phyloP scores from a whole-genome alignment of 148 eudicot genomes.

The Vaccinium vitisidaea region DNA sequence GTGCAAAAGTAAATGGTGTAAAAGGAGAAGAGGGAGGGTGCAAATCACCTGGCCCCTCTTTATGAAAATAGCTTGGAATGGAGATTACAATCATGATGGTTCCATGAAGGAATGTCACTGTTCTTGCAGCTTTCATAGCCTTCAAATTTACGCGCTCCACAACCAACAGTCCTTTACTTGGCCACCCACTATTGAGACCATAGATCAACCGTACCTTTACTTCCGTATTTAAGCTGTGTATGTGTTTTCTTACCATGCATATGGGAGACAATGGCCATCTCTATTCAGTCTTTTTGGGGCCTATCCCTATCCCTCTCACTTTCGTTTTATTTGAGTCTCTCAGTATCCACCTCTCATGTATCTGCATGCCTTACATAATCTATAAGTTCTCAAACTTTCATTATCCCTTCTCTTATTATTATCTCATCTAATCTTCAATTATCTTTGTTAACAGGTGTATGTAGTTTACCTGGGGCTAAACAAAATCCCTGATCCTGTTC shows the following conservation, averaged over 20 bases:
- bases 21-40: neutral
- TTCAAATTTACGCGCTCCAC: slow-evolving; percentile 18
- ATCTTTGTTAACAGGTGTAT: slow-evolving; percentile 33
- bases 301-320: slow-evolving; percentile 31
- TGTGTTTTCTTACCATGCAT: slow-evolving; percentile 11
- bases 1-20: neutral
- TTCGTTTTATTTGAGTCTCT: slow-evolving; percentile 27
- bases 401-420: neutral
- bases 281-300: slow-evolving; percentile 27
- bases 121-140: slow-evolving; percentile 24
- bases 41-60: neutral
- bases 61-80: slow-evolving; percentile 17
- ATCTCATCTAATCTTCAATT: neutral
- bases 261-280: slow-evolving; percentile 31
- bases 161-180: neutral
- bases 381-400: slow-evolving; percentile 3
- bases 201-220: neutral
- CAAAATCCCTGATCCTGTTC: slow-evolving; percentile 32
- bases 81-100: slow-evolving; percentile 16
- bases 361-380: slow-evolving; percentile 10
- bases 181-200: neutral
- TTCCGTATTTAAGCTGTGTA: slow-evolving; percentile 18
- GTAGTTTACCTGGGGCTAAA: slow-evolving; percentile 47
- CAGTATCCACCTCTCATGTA: slow-evolving; percentile 32
- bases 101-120: slow-evolving; percentile 11